Conservation (phyloP, 176 grass and related monocot species). For the Oryza meridionalis region DNA sequence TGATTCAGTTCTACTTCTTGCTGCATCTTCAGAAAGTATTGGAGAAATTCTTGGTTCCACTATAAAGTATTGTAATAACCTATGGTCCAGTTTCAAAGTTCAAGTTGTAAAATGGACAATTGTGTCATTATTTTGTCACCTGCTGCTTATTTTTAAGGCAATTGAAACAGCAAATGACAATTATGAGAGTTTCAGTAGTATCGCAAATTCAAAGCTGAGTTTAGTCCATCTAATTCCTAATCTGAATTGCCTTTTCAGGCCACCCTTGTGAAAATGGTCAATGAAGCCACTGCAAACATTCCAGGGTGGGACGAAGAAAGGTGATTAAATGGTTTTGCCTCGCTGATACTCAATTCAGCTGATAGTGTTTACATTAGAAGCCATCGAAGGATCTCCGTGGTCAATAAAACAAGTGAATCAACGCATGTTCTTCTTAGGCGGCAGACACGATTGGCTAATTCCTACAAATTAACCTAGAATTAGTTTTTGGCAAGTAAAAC, state of each 20-base stretch:
- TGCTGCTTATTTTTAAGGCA: neutral
- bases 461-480: constrained; percentile 39
- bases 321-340: constrained; percentile 43
- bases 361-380: constrained; percentile 26
- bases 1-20: neutral
- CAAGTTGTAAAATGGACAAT: neutral
- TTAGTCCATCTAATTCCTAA: neutral
- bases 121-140: neutral
- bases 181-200: neutral
- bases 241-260: constrained; percentile 50
- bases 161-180: neutral
- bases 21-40: neutral
- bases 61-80: neutral
- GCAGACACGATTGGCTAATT: constrained; percentile 27
- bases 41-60: neutral
- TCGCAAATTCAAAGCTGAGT: neutral
- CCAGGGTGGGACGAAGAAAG: constrained; percentile 79
- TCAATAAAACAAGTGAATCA: constrained; percentile 34
- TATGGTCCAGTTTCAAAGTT: neutral
- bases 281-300: constrained; percentile 85
- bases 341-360: constrained; percentile 35
- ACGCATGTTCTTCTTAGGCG: neutral
- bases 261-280: constrained; percentile 96
- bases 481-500: constrained; percentile 27
- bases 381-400: constrained; percentile 19